These are phyloP conservation scores for Penicillium crustosum DNA, from an alignment of 2,329 filamentous ascomycete genomes.

Conservation along the genomic window DNA sequence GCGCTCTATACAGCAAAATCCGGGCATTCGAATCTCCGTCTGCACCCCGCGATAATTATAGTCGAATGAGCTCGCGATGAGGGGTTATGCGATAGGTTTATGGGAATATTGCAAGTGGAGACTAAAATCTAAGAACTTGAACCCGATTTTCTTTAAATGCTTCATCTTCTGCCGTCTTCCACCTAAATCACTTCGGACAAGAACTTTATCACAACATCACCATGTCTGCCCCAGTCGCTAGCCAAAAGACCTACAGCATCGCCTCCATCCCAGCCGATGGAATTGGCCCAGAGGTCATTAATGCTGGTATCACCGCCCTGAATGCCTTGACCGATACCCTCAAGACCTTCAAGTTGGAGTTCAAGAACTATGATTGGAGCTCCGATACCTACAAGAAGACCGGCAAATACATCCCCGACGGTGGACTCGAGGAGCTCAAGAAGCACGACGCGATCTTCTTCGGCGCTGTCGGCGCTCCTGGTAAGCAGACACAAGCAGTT, in stretches of 20 bases:
- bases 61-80: slow-evolving; percentile 7
- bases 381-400: slow-evolving; percentile 65
- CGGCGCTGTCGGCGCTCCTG: slow-evolving; percentile 64
- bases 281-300: slow-evolving; percentile 67
- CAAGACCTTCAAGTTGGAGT: slow-evolving; percentile 60
- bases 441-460: slow-evolving; percentile 67
- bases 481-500: slow-evolving; percentile 26
- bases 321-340: slow-evolving; percentile 46
- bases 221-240: slow-evolving; percentile 20
- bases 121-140: neutral
- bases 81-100: slow-evolving; percentile 4
- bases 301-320: slow-evolving; percentile 62
- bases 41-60: slow-evolving; percentile 6
- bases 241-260: slow-evolving; percentile 48
- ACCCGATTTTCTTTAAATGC: neutral
- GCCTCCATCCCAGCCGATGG: slow-evolving; percentile 69
- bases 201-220: neutral
- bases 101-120: neutral
- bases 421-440: slow-evolving; percentile 57
- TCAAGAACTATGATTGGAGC: slow-evolving; percentile 66
- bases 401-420: slow-evolving; percentile 64
- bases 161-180: neutral
- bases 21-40: slow-evolving; percentile 14
- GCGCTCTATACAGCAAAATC: neutral
- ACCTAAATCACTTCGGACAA: neutral